Conservation (phyloP, 495 filamentous ascomycete genomes). For the Jackrogersella multiformis region DNA sequence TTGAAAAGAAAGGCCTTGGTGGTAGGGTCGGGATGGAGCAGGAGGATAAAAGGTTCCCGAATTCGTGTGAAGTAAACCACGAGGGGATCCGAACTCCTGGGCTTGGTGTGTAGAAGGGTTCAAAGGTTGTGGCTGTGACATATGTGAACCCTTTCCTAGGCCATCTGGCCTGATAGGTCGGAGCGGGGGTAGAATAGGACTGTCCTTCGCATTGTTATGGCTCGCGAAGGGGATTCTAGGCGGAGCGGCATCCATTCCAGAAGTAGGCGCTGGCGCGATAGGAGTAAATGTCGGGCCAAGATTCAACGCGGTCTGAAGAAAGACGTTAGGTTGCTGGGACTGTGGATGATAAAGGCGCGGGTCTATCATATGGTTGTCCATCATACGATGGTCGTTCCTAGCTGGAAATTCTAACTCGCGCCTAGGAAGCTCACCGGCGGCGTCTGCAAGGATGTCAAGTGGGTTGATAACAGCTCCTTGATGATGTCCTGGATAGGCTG, state of each 20-base stretch:
- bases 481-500: constrained; percentile 21
- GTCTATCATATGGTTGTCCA: constrained; percentile 18
- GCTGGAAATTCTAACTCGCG: not conserved
- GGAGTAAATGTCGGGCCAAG: constrained; percentile 38
- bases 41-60: constrained; percentile 52
- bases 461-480: constrained; percentile 24
- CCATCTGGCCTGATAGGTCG: constrained; percentile 45
- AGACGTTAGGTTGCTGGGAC: constrained; percentile 43
- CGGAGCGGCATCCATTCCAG: constrained; percentile 15
- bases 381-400: constrained; percentile 31
- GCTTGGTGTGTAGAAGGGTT: constrained; percentile 14
- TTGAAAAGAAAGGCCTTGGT: constrained; percentile 50
- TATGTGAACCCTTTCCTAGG: constrained; percentile 35
- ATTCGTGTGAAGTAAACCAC: constrained; percentile 49
- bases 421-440: constrained; percentile 30
- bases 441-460: constrained; percentile 49
- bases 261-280: constrained; percentile 39
- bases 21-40: constrained; percentile 50
- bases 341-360: constrained; percentile 26
- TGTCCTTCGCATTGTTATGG: constrained; percentile 27
- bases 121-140: constrained; percentile 21
- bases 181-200: constrained; percentile 50
- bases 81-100: constrained; percentile 41
- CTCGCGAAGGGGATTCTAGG: constrained; percentile 40
- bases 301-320: constrained; percentile 56